Evolutionary conservation across 176 grass and related monocot genomes (phyloP), one percentile per base, ranked within the genome.

Genomic region (Hsuehochloa calcarea): DNA sequence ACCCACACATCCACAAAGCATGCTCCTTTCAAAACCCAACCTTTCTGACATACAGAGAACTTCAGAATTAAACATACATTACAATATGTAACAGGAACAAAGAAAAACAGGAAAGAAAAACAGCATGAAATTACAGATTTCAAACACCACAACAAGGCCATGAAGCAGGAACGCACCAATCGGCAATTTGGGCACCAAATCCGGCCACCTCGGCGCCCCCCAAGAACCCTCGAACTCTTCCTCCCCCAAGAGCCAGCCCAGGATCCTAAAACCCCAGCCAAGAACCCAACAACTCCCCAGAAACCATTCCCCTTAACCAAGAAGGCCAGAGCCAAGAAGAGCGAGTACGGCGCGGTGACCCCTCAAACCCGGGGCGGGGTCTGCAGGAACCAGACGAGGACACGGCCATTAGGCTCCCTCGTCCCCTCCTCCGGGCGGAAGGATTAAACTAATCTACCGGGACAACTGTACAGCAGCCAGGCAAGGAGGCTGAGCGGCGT

Each of bases 381-480:
- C 89, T 86, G 85, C 79, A 49, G 59, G 22, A 74, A 65, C 35
- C 79, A 34, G 67, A 83, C 72, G 88, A 47, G 79, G 88, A 46
- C 82, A 75, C 62, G 77, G 84, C 89, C 89, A 90, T 90, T 84
- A 65, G 37, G 83, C 22, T 72, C 72, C 55, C 75, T 16, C 63
- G 55, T 8, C 44, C 27, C 23, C 27, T 41, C 64, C 25, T 19
- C 70, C 61, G 6, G 37, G 16, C 45, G 5, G 26, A 20, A 11
- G 72, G 67, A 90, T 87, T 90, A 90, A 90, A 87, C 84, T 83
- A 90, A 23, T 77, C 79, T 12, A 20, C 55, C 27, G 40, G 39
- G 89, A 79, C 84, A 90, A 68, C 84, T 90, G 89, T 74, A 27
- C 78, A 75, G 76, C 65, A 58, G 55, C n/a, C 55, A n/a, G n/a